A percentile compares a stretch with the other conserved stretches of the same genome.
phyloP scores from a whole-genome alignment of 163 green algal genomes.

The Prototheca wickerhamii region DNA sequence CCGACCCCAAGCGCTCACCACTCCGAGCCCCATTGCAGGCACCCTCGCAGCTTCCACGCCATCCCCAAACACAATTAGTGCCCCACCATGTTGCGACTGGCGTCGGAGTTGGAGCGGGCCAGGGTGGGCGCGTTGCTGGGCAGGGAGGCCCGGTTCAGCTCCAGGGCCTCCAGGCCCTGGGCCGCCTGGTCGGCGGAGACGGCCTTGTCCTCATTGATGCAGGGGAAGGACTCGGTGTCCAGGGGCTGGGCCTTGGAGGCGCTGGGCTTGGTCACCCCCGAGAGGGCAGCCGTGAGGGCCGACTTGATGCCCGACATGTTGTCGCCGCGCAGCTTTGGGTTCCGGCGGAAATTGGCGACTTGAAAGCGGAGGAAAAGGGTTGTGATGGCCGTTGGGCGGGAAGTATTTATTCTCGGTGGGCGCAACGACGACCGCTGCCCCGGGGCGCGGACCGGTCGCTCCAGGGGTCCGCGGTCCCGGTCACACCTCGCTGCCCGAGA shows the following conservation, averaged over 20 bases:
- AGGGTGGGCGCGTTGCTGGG: slow-evolving; percentile 14
- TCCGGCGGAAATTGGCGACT: too few relatives aligned
- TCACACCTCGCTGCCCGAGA: too few relatives aligned
- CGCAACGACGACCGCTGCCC: too few relatives aligned
- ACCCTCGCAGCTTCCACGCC: too few relatives aligned
- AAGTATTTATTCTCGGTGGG: too few relatives aligned
- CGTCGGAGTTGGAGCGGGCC: background rate
- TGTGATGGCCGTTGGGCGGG: too few relatives aligned
- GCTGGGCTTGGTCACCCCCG: background rate
- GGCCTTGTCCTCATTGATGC: slow-evolving; percentile 8
- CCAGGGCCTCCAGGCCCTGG: slow-evolving; percentile 1
- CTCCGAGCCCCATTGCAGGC: background rate
- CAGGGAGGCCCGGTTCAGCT: slow-evolving; percentile 2
- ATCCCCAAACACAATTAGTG: background rate
- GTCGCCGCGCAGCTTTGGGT: too few relatives aligned
- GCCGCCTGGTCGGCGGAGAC: slow-evolving; percentile 3
- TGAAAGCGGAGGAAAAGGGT: too few relatives aligned
- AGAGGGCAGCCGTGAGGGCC: background rate
- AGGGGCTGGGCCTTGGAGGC: background rate
- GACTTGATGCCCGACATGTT: slow-evolving; percentile 1
- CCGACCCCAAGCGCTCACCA: background rate
- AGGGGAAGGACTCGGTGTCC: slow-evolving; percentile 6
- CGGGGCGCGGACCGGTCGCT: too few relatives aligned
- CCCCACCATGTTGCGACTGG: background rate
- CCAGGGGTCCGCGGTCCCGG: too few relatives aligned